phyloP scores from a whole-genome alignment of 83 land plant species.

The Picea abies region DNA sequence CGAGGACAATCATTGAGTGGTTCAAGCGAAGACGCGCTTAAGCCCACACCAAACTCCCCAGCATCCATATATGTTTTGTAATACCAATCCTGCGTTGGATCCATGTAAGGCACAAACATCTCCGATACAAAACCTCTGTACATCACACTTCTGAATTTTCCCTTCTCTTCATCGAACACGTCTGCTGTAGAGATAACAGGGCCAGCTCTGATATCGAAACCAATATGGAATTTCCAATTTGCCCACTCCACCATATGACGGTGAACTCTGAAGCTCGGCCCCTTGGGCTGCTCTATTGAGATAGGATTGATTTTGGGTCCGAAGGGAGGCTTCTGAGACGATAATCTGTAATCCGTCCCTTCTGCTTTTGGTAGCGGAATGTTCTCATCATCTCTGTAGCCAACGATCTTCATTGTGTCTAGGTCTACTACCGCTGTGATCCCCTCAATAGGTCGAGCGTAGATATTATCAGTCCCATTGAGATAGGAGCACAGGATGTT shows the following conservation, averaged over 20 bases:
- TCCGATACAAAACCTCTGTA: conserved; percentile 51
- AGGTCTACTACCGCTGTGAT: conserved; percentile 37
- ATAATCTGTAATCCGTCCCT: conserved; percentile 44
- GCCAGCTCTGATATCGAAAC: conserved; percentile 61
- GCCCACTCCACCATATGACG: conserved; percentile 56
- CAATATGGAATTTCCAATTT: conserved; percentile 71
- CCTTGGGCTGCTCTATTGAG: conserved; percentile 27
- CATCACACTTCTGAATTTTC: conserved; percentile 40
- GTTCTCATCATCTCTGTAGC: conserved; percentile 21
- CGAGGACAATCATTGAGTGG: conserved; percentile 60
- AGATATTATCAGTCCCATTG: conserved; percentile 42
- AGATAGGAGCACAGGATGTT: conserved; percentile 40
- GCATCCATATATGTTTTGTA: conserved; percentile 66
- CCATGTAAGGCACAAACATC: conserved; percentile 24
- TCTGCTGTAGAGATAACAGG: conserved; percentile 53
- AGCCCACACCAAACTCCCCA: conserved; percentile 78
- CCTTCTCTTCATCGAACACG: conserved; percentile 26
- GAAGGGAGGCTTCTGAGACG: conserved; percentile 24
- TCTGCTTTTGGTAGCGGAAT: conserved; percentile 47
- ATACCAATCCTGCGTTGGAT: conserved; percentile 76
- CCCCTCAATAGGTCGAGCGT: conserved; percentile 58
- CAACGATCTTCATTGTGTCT: conserved; percentile 28
- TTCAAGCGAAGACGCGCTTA: conserved; percentile 36
- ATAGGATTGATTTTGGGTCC: conserved; percentile 29
- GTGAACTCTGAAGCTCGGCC: conserved; percentile 29